phyloP scores from a whole-genome alignment of 805 yeast genomes.

The Lachancea kluyveri region DNA sequence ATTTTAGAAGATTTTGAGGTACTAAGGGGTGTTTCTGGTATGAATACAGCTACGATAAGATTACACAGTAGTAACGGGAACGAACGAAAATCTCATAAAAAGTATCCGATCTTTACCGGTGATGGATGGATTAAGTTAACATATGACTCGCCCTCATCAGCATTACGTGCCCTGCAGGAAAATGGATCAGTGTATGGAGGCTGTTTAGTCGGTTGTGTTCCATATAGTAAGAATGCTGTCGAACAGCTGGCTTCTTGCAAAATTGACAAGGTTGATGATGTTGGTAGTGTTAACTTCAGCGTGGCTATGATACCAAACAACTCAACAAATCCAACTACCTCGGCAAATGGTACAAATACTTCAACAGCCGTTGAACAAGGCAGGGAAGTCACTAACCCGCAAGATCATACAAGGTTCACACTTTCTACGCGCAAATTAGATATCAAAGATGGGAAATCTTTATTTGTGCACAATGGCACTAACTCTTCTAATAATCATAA shows the following conservation, averaged over 20 bases:
- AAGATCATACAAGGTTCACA: constrained; percentile 8
- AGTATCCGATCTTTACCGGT: constrained; percentile 74
- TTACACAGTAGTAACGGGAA: constrained; percentile 12
- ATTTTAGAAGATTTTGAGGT: constrained; percentile 69
- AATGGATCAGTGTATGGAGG: constrained; percentile 72
- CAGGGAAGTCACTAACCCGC: constrained; percentile 9
- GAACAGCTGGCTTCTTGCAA: constrained; percentile 47
- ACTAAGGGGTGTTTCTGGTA: constrained; percentile 30
- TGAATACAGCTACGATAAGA: constrained; percentile 23
- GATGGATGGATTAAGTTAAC: constrained; percentile 89
- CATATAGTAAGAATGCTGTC: constrained; percentile 54
- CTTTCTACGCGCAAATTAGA: constrained; percentile 27
- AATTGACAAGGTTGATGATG: constrained; percentile 26
- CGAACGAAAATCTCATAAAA: constrained; percentile 18
- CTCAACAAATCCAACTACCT: too few relatives aligned
- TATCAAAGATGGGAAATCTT: constrained; percentile 38
- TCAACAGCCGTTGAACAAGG: background rate
- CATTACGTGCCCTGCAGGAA: constrained; percentile 78
- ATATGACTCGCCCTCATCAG: constrained; percentile 67
- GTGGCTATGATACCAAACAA: too few relatives aligned
- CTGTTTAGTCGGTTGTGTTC: constrained; percentile 57
- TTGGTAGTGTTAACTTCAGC: constrained; percentile 21
- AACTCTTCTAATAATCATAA: constrained; percentile 15
- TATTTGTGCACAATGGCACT: constrained; percentile 30
- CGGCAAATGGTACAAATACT: too few relatives aligned